Conservation (phyloP, 106 monocot genomes). For the Gastrodia elata region DNA sequence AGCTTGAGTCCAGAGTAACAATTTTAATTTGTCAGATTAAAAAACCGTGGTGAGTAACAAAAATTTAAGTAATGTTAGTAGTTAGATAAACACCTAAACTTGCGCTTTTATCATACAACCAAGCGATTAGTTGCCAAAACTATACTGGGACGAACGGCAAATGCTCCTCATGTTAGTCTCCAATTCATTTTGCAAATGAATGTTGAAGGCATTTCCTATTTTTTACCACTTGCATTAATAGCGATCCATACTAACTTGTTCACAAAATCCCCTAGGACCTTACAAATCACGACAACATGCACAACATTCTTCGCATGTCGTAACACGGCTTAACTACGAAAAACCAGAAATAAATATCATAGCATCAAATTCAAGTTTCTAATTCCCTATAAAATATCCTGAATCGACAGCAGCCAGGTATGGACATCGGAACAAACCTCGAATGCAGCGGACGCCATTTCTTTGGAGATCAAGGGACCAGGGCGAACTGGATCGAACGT, state of each 20-base stretch:
- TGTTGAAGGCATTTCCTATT: no score
- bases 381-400: not conserved
- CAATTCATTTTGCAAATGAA: no score
- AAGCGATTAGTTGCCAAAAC: no score
- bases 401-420: not conserved
- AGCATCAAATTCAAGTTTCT: not conserved
- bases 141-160: no score
- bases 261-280: not conserved
- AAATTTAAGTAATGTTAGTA: no score
- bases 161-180: no score
- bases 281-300: not conserved
- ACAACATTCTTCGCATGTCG: not conserved
- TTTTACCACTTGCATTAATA: no score
- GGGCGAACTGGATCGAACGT: conserved; percentile 48
- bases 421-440: conserved; percentile 28
- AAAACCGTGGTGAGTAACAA: no score
- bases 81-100: no score
- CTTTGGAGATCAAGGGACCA: conserved; percentile 52
- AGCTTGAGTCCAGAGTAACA: no score
- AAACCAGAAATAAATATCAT: not conserved
- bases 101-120: no score
- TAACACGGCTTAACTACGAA: not conserved
- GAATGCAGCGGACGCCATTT: conserved; percentile 50
- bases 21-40: no score
- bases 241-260: not conserved